Base-by-base conservation (phyloP, 768 basidiomycete genomes). In the Fibroporia radiculosa region DNA sequence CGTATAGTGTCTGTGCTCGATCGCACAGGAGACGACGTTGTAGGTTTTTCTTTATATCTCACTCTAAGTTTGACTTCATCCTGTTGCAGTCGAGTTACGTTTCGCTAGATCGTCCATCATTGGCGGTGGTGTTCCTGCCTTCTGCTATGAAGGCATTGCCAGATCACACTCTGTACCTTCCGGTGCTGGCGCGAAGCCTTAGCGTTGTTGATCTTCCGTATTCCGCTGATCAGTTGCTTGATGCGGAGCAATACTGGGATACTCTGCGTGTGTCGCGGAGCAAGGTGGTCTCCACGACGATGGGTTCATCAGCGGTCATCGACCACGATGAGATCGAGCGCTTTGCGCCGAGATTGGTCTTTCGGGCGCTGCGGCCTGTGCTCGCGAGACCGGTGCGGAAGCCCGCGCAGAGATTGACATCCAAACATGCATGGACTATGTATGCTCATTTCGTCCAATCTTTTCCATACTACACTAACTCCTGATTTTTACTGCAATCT, bases 91-190 rank as follows among this genome's bases (percentile, higher is more conserved):
- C 69, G 61, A 61, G 56, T 60, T 48, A 67, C 68, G 61, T 57
- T 58, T 42, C 51, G 55, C 56, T 54, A 61, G 47, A 64, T 62
- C 41, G 63, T 66, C 54, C 80, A 44, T 84, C 84, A 25, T 65
- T 88, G 51, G 85, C 81, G 19, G 67, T 88, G 48, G 66, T 86
- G 45, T 84, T 77, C 62, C 62, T 85, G 36, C 85, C 85, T 40
- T 70, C 69, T 48, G 53, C 69, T 46, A 58, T 62, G 8, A 48
- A 44, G 36, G 55, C 66, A 1, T 29, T 65, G 36, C 64, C 66
- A 19, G 58, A 63, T 32, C 72, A 73, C 50, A 65, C 71, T 18
- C 51, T 67, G 14, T 83, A 80, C 62, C 71, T 88, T 40, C 84
- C 85, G 2, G 71, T 86, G 35, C 51, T 77, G 40, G 57, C 63